A percentile compares a stretch with the other conserved stretches of the same genome.
Evolutionary conservation across 345 rosid species (phyloP).

Genomic region (Murraya paniculata): DNA sequence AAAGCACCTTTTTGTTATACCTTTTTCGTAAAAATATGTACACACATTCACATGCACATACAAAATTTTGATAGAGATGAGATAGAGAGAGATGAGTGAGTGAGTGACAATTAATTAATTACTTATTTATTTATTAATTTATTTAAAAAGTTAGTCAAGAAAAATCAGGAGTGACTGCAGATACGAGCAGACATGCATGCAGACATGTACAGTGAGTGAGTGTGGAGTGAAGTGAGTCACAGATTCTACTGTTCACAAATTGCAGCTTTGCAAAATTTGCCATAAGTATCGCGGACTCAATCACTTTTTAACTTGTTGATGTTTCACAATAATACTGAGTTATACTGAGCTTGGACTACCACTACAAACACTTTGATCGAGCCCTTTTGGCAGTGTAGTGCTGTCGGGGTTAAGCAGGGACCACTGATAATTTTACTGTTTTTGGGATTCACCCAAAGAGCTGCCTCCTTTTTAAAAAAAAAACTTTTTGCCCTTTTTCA

Average conservation of each 20-base stretch:
- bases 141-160: constrained; percentile 21
- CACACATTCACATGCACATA: not conserved
- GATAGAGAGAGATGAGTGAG: not conserved
- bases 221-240: constrained; percentile 18
- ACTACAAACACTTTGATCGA: constrained; percentile 41
- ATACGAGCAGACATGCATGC: constrained; percentile 29
- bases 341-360: constrained; percentile 35
- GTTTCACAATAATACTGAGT: constrained; percentile 9
- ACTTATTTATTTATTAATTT: too few relatives aligned
- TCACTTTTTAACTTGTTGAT: not conserved
- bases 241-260: constrained; percentile 33
- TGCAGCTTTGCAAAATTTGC: constrained; percentile 20
- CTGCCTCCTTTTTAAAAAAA: not conserved
- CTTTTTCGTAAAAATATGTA: not conserved
- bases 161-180: constrained; percentile 34
- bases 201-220: constrained; percentile 28
- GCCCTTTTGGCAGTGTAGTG: constrained; percentile 27
- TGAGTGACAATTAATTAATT: not conserved
- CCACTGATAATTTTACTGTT: constrained; percentile 35
- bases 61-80: not conserved
- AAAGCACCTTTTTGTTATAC: constrained; percentile 7
- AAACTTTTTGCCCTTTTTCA: constrained; percentile 24
- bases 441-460: constrained; percentile 48
- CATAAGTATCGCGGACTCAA: constrained; percentile 11
- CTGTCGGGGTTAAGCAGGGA: constrained; percentile 13